Conservation (phyloP, 2,329 filamentous ascomycete genomes). For the Exophiala alcalophila region DNA sequence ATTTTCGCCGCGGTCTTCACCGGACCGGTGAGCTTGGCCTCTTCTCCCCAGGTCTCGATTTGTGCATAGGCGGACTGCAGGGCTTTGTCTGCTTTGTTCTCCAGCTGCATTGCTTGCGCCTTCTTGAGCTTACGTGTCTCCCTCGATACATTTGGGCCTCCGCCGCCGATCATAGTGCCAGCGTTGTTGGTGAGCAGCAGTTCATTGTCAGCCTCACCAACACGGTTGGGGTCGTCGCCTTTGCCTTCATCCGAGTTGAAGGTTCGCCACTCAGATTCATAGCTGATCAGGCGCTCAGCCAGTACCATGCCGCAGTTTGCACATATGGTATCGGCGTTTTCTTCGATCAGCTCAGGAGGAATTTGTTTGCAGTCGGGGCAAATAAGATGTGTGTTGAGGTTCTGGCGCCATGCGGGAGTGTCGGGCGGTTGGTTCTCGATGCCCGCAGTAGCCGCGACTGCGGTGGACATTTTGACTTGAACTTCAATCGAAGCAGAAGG, state of each 20-base stretch:
- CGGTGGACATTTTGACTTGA: constrained; percentile 35
- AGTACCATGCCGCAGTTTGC: constrained; percentile 87
- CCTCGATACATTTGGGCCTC: constrained; percentile 61
- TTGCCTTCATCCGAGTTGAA: constrained; percentile 98
- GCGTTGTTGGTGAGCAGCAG: constrained; percentile 68
- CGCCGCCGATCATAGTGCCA: constrained; percentile 47
- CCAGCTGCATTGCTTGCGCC: constrained; percentile 75
- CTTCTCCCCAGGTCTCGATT: constrained; percentile 83
- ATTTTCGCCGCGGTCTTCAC: constrained; percentile 90
- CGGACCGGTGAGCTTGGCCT: constrained; percentile 73
- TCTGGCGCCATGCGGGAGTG: constrained; percentile 64
- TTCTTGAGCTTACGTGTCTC: constrained; percentile 66
- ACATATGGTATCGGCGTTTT: constrained; percentile 91
- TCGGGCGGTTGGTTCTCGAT: constrained; percentile 40
- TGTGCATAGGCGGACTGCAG: constrained; percentile 82
- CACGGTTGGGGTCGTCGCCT: constrained; percentile 88
- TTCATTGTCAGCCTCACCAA: constrained; percentile 88
- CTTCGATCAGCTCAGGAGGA: constrained; percentile 90
- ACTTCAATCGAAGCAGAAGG: constrained; percentile 27
- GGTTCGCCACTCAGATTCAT: constrained; percentile 95
- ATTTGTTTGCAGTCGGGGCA: constrained; percentile 89
- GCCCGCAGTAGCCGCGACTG: constrained; percentile 38
- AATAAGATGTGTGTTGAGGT: constrained; percentile 79
- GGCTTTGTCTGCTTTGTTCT: constrained; percentile 78
- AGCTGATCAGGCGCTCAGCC: constrained; percentile 87